These are phyloP conservation scores for Dactylella cylindrospora DNA, from an alignment of 2,329 filamentous ascomycete species.

Conservation along the genomic window DNA sequence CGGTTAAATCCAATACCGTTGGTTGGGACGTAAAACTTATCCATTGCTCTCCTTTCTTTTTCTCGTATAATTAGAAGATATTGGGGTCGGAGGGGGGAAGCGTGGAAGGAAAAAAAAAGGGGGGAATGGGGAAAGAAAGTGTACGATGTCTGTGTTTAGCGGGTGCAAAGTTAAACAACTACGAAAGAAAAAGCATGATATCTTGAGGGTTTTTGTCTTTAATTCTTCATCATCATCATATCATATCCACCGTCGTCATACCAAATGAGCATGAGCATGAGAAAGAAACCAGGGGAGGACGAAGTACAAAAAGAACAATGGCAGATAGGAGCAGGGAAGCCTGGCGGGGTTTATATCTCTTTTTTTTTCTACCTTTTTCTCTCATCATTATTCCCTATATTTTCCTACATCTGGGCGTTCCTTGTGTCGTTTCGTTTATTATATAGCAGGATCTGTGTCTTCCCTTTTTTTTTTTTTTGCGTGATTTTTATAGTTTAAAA, in stretches of 20 bases:
- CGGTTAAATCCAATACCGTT: constrained; percentile 20
- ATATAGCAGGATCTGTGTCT: neutral
- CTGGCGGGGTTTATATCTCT: neutral
- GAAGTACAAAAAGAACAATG: too few relatives aligned
- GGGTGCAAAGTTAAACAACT: too few relatives aligned
- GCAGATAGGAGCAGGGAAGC: too few relatives aligned
- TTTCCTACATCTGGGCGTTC: neutral
- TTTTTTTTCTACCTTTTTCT: neutral
- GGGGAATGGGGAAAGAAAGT: neutral
- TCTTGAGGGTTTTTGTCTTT: too few relatives aligned
- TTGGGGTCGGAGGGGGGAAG: neutral
- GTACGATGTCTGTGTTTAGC: neutral
- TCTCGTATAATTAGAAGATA: too few relatives aligned
- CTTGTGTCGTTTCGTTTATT: neutral
- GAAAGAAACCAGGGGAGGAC: too few relatives aligned
- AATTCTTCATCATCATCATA: too few relatives aligned
- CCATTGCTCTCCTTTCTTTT: too few relatives aligned
- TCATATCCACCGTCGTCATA: too few relatives aligned
- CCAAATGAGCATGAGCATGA: too few relatives aligned
- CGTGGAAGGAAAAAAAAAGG: neutral
- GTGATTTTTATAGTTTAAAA: neutral
- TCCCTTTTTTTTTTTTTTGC: neutral
- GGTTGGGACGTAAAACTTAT: too few relatives aligned
- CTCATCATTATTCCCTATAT: neutral
- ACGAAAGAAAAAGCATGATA: too few relatives aligned